Percentiles rank a stretch among this genome's conserved stretches.
Conservation (phyloP, 345 rosid species). For the Erucastrum elatum region DNA sequence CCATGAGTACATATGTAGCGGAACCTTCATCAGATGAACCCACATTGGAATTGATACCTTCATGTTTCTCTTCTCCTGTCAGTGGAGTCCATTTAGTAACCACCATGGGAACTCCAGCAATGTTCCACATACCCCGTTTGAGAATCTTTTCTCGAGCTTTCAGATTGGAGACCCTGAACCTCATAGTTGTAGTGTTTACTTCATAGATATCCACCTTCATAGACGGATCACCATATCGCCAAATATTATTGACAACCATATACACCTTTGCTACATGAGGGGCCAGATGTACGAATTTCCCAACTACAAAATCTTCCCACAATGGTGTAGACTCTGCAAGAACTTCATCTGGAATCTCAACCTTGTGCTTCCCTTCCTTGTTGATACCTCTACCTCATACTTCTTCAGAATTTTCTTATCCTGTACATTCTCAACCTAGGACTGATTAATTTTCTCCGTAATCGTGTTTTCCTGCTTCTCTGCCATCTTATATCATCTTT, state of each 20-base stretch:
- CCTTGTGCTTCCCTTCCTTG: too few relatives aligned
- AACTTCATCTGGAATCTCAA: too few relatives aligned
- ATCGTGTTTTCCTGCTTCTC: too few relatives aligned
- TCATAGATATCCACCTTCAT: neutral
- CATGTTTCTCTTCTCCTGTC: neutral
- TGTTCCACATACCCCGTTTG: neutral
- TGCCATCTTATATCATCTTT: too few relatives aligned
- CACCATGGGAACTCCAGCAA: neutral
- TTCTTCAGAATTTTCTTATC: too few relatives aligned
- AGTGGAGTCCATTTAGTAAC: neutral
- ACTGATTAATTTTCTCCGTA: too few relatives aligned
- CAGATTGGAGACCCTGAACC: neutral
- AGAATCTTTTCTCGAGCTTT: neutral
- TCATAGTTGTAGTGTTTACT: neutral
- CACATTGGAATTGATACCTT: neutral
- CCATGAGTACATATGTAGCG: neutral
- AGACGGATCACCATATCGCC: neutral
- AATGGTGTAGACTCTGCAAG: neutral
- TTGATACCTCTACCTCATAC: too few relatives aligned
- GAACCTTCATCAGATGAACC: neutral
- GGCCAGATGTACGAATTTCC: neutral
- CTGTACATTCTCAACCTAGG: too few relatives aligned
- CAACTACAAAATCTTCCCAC: neutral
- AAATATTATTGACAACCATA: neutral
- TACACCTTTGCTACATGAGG: neutral